phyloP scores from a whole-genome alignment of 176 grass and related monocot genomes.

The Triticum timopheevii region DNA sequence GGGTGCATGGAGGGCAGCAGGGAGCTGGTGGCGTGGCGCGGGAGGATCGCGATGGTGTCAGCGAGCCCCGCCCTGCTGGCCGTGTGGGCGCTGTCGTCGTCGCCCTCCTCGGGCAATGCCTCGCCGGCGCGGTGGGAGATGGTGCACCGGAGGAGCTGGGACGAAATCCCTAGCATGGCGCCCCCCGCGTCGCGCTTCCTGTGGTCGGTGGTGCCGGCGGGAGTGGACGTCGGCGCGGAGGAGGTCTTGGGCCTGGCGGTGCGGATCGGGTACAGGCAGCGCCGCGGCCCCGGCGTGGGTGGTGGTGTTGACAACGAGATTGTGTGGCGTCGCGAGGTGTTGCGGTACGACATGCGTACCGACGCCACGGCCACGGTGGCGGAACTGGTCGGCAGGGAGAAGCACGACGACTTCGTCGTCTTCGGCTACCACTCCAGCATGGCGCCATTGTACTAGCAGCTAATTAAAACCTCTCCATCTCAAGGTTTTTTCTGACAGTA shows the following conservation, averaged over 20 bases:
- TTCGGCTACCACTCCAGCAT: conserved; percentile 30
- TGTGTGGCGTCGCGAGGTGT: not conserved
- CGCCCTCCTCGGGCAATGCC: not conserved
- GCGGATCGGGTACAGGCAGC: not conserved
- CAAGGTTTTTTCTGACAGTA: no score
- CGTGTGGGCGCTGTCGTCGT: not conserved
- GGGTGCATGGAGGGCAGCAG: not conserved
- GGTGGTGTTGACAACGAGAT: not conserved
- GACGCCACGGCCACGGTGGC: not conserved
- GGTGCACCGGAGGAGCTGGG: conserved; percentile 6
- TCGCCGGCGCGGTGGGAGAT: not conserved
- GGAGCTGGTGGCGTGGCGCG: not conserved
- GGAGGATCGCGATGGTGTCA: not conserved
- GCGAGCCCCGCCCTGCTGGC: not conserved
- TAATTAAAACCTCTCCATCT: not conserved
- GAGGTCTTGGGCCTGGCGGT: not conserved
- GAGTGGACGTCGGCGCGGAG: not conserved
- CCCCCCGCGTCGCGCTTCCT: not conserved
- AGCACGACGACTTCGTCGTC: not conserved
- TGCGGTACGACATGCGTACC: not conserved
- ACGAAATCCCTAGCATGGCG: not conserved
- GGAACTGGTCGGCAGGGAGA: not conserved
- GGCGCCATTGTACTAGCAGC: not conserved
- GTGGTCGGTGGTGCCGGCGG: conserved; percentile 24
- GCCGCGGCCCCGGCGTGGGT: not conserved